These are phyloP conservation scores for Rhodamnia argentea DNA, from an alignment of 345 rosid species.

Conservation along the genomic window DNA sequence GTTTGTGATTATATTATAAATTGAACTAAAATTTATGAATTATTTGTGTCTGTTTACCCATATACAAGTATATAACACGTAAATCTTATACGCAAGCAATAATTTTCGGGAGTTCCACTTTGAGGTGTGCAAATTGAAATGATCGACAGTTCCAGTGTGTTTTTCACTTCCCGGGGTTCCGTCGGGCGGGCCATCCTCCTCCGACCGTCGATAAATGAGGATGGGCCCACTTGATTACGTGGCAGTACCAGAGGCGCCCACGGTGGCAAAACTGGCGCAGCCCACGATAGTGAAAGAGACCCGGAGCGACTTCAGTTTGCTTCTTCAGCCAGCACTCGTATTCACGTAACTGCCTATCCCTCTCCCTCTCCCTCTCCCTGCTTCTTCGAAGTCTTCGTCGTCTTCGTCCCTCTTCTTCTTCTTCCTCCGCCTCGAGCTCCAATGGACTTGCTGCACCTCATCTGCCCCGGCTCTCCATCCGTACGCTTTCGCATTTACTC, in stretches of 20 bases:
- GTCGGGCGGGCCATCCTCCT: too few relatives aligned
- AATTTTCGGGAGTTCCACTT: too few relatives aligned
- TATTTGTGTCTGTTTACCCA: too few relatives aligned
- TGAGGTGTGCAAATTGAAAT: too few relatives aligned
- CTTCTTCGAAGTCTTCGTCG: neutral
- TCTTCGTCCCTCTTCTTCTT: neutral
- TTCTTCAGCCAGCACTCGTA: neutral
- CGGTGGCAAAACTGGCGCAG: neutral
- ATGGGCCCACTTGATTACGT: neutral
- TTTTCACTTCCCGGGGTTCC: too few relatives aligned
- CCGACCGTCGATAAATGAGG: neutral
- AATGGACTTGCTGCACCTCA: conserved; percentile 13
- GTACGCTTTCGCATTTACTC: conserved; percentile 13
- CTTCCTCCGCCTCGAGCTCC: neutral
- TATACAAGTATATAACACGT: too few relatives aligned
- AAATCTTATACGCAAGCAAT: too few relatives aligned
- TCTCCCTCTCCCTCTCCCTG: neutral
- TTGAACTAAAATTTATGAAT: too few relatives aligned
- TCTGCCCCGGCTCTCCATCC: conserved; percentile 37
- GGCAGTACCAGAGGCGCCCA: neutral
- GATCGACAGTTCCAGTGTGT: too few relatives aligned
- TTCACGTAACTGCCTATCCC: neutral
- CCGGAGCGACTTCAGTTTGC: neutral
- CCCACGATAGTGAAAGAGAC: neutral
- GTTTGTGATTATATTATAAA: too few relatives aligned